phyloP scores from a whole-genome alignment of 495 filamentous ascomycete genomes.

The Penicillium paxilli region DNA sequence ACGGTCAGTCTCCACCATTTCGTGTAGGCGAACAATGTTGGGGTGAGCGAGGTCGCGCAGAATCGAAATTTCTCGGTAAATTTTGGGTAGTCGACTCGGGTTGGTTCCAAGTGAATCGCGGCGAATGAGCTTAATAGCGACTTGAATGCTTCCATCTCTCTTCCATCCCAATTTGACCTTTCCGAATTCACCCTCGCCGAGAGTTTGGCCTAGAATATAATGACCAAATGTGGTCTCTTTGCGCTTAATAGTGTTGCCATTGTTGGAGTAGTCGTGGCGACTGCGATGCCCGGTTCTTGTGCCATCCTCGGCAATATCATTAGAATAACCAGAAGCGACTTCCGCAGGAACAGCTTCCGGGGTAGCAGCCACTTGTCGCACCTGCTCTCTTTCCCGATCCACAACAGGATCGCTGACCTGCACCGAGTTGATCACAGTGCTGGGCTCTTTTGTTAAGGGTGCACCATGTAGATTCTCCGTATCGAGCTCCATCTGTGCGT shows the following conservation, averaged over 20 bases:
- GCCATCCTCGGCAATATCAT: slow-evolving; percentile 61
- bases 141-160: slow-evolving; percentile 87
- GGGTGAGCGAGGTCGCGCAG: slow-evolving; percentile 83
- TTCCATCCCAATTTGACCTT: slow-evolving; percentile 99
- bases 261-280: slow-evolving; percentile 71
- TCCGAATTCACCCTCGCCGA: slow-evolving; percentile 97
- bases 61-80: slow-evolving; percentile 94
- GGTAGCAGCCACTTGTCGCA: slow-evolving; percentile 65
- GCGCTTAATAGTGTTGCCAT: slow-evolving; percentile 42
- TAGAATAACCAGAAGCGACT: slow-evolving; percentile 43
- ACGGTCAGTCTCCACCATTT: slow-evolving; percentile 96
- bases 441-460: slow-evolving; percentile 39
- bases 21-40: slow-evolving; percentile 95
- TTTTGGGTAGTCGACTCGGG: slow-evolving; percentile 86
- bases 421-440: slow-evolving; percentile 69
- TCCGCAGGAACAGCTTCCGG: slow-evolving; percentile 51
- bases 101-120: slow-evolving; percentile 85
- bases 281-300: slow-evolving; percentile 62
- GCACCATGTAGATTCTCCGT: slow-evolving; percentile 29
- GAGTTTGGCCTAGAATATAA: slow-evolving; percentile 93
- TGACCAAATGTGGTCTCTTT: slow-evolving; percentile 92
- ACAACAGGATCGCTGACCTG: slow-evolving; percentile 76
- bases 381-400: slow-evolving; percentile 74
- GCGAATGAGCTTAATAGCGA: slow-evolving; percentile 97
- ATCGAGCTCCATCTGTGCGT: slow-evolving; percentile 16